Base-by-base conservation (phyloP, 495 filamentous ascomycete genomes). In the Podospora australis region DNA sequence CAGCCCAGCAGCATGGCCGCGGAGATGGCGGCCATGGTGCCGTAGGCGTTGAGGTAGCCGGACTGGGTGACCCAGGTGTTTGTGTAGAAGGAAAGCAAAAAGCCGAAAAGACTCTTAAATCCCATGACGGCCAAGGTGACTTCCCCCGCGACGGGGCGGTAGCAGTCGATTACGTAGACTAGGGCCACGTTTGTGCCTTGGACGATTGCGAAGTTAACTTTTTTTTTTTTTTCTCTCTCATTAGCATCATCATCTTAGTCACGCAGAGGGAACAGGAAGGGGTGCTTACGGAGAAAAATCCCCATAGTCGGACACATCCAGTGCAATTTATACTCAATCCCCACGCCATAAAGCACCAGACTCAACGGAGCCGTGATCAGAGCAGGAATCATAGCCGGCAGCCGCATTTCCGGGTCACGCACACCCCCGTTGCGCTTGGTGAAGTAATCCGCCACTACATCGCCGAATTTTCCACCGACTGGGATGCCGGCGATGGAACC, bases 71-170 rank as follows among this genome's bases (percentile, higher is more conserved):
- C 70, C 78, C 76, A 79, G 0, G 72, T 73, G 44, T 79, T 81
- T 9, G 75, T 79, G 57, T 79, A 80, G 42, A 80, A 80, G 2
- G 74, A 76, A 20, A 81, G 63, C 8, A 79, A 65, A 53, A 80
- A 80, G n/a, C 75, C 76, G 54, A 79, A 79, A 9, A 73, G 58
- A 20, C 70, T 66, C 58, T 81, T 79, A 57, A 78, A 79, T 2
- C 69, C 73, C 20, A 78, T 66, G 3, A 73, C 67, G 2, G 72
- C 63, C 2, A 79, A 64, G 6, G 71, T 73, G 20, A 78, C 59
- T 44, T 78, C 73, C 11, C 77, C 78, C 7, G 72, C 74, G 6
- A 76, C 65, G 1, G 78, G 76, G 6, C 76, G 70, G 56, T 80
- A 79, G 11, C 68, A 66, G 46, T 80, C 78, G 50, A 81, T 72